Evolutionary conservation across 257 asterid species (phyloP).

Genomic region (Cinchona pubescens): DNA sequence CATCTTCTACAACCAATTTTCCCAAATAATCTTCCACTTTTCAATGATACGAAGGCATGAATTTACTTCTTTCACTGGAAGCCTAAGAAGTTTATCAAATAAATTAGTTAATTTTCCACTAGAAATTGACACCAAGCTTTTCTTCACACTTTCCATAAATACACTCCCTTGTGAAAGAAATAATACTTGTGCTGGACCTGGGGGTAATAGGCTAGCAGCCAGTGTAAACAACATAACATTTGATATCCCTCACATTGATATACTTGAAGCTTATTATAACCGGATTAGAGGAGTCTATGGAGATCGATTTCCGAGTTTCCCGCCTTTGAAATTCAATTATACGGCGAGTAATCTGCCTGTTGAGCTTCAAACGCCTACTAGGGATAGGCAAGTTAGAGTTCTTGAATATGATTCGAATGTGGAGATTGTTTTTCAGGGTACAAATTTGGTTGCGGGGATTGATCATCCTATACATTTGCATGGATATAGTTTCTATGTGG

Average conservation of each 20-base stretch:
- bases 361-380: no score
- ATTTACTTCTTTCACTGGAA: slow-evolving; percentile 38
- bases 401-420: no score
- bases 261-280: slow-evolving; percentile 9
- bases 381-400: no score
- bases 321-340: no score
- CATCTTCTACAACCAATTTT: slow-evolving; percentile 27
- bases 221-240: slow-evolving; percentile 5
- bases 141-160: slow-evolving; percentile 49
- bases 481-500: no score
- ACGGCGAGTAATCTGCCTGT: no score
- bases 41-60: slow-evolving; percentile 37
- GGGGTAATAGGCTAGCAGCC: slow-evolving; percentile 1
- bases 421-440: no score
- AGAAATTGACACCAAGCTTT: slow-evolving; percentile 16
- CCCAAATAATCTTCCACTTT: slow-evolving; percentile 40
- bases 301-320: slow-evolving; percentile 1
- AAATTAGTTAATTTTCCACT: slow-evolving; percentile 38
- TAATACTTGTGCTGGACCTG: slow-evolving; percentile 39
- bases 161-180: slow-evolving; percentile 22
- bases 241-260: not conserved
- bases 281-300: not conserved
- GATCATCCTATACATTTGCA: no score
- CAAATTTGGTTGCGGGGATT: no score
- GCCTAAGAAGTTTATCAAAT: slow-evolving; percentile 40